phyloP scores from a whole-genome alignment of 2,329 filamentous ascomycete genomes.

The Cercospora zeae-maydis region DNA sequence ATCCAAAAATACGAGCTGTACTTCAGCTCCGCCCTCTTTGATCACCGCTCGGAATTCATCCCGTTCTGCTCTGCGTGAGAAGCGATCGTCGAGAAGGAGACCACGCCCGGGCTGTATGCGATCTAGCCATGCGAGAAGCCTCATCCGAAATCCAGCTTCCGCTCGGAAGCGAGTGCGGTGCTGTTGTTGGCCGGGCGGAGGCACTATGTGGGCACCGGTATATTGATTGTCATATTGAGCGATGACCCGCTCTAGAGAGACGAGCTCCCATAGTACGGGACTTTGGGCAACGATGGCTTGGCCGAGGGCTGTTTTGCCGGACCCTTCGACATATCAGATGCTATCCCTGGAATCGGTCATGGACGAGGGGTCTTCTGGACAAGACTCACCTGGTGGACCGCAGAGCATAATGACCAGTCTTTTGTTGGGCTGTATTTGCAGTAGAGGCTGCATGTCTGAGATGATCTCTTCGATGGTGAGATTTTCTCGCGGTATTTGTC shows the following conservation, averaged over 20 bases:
- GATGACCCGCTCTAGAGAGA: background rate
- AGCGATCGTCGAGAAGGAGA: background rate
- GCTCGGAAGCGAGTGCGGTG: background rate
- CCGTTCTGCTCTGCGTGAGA: background rate
- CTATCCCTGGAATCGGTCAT: too few relatives aligned
- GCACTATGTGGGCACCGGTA: too few relatives aligned
- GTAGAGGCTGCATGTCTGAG: background rate
- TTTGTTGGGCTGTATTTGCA: background rate
- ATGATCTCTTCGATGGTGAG: background rate
- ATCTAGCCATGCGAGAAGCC: background rate
- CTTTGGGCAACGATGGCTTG: background rate
- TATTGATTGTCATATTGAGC: background rate
- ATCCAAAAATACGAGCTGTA: background rate
- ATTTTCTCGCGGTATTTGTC: background rate
- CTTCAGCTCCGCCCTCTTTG: background rate
- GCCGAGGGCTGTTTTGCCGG: background rate
- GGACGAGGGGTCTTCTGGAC: too few relatives aligned
- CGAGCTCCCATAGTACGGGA: background rate
- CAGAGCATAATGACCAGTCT: background rate
- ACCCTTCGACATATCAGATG: background rate
- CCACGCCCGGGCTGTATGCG: background rate
- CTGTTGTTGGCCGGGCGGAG: background rate
- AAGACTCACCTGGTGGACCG: background rate
- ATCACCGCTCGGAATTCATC: background rate
- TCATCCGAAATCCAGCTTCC: background rate